Conservation (phyloP, 2,329 filamentous ascomycete genomes). For the Orbilia ellipsospora region DNA sequence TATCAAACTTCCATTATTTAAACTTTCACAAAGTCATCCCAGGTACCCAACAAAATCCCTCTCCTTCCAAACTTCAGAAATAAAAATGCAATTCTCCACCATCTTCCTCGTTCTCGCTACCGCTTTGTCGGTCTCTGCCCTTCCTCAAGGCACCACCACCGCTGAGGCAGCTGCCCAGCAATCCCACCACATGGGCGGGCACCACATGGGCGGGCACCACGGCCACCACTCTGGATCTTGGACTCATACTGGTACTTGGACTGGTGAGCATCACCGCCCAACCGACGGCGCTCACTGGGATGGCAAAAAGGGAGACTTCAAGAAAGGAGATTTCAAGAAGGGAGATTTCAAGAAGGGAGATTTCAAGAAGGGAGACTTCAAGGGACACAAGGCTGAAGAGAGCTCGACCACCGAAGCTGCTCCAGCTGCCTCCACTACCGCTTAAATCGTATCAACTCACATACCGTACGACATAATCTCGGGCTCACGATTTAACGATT, state of each 20-base stretch:
- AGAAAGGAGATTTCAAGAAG: too few relatives aligned
- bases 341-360: too few relatives aligned
- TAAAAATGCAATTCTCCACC: conserved; percentile 41
- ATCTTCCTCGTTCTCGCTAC: conserved; percentile 35
- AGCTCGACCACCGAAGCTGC: background rate
- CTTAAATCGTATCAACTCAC: background rate
- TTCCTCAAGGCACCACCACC: conserved; percentile 9
- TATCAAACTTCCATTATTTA: conserved; percentile 5
- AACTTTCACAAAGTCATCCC: conserved; percentile 25
- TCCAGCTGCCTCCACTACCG: background rate
- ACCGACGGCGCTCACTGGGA: too few relatives aligned
- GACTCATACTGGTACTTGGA: background rate
- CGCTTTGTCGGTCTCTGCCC: conserved; percentile 29
- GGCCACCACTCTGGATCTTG: background rate
- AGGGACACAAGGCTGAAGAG: background rate
- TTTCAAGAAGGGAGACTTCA: too few relatives aligned
- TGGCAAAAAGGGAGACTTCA: too few relatives aligned
- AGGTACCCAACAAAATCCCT: conserved; percentile 16
- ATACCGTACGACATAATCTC: too few relatives aligned
- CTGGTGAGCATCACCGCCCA: background rate
- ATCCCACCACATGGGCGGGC: background rate
- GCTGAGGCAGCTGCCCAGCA: conserved; percentile 8
- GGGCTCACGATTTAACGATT: too few relatives aligned
- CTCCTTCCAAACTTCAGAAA: conserved; percentile 8
- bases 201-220: too few relatives aligned